Conservation (phyloP, 495 filamentous ascomycete genomes). For the Podospora fimiseda region DNA sequence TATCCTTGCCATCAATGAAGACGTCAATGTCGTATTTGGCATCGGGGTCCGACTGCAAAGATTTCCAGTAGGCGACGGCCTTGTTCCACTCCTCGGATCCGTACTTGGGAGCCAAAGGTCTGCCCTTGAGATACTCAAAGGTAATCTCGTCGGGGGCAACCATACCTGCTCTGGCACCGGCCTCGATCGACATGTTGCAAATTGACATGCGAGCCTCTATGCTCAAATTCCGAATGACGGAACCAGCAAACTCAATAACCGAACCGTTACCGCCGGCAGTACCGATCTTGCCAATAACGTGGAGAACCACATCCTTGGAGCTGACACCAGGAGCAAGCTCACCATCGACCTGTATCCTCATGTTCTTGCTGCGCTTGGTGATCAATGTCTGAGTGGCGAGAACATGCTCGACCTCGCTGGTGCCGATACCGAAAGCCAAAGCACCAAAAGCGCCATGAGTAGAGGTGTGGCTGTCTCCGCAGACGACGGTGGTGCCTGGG, state of each 20-base stretch:
- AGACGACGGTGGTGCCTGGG: slow-evolving; percentile 93
- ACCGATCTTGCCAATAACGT: slow-evolving; percentile 90
- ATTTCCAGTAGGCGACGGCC: slow-evolving; percentile 83
- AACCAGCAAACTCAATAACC: slow-evolving; percentile 96
- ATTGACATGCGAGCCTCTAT: slow-evolving; percentile 99
- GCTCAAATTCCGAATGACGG: slow-evolving; percentile 78
- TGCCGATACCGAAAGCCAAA: slow-evolving; percentile 95
- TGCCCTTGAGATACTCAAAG: slow-evolving; percentile 87
- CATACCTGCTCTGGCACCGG: slow-evolving; percentile 91
- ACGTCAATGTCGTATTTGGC: slow-evolving; percentile 85
- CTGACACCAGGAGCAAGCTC: slow-evolving; percentile 85
- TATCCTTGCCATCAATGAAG: slow-evolving; percentile 84
- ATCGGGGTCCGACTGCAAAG: slow-evolving; percentile 73
- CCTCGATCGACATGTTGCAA: slow-evolving; percentile 99
- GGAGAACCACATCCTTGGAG: slow-evolving; percentile 92
- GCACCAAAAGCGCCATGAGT: slow-evolving; percentile 96
- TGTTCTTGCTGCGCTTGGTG: slow-evolving; percentile 94
- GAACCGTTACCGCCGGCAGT: slow-evolving; percentile 91
- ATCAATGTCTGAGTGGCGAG: slow-evolving; percentile 93
- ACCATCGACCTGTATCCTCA: slow-evolving; percentile 93
- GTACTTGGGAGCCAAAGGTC: slow-evolving; percentile 77
- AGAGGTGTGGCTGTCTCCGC: slow-evolving; percentile 95
- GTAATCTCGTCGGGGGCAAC: slow-evolving; percentile 91
- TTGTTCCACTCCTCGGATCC: slow-evolving; percentile 85
- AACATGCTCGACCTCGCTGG: slow-evolving; percentile 97